Percentiles rank a stretch among this genome's conserved stretches.
Conservation (phyloP, 306 rosid genomes). For the Macrotyloma uniflorum region DNA sequence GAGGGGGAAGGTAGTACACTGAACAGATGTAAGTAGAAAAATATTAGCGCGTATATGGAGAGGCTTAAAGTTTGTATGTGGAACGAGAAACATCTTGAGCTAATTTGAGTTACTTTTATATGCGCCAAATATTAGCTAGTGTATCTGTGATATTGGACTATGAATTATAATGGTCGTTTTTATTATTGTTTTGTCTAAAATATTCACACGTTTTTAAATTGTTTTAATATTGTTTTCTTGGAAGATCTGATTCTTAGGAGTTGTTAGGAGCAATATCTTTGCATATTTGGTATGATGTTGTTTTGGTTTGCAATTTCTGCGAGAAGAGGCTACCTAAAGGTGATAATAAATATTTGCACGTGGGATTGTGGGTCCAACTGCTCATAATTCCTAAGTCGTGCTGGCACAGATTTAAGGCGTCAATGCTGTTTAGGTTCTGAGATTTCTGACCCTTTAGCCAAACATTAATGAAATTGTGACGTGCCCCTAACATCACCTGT, state of each 20-base stretch:
- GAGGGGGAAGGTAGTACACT: too few relatives aligned
- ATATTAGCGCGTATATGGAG: background rate
- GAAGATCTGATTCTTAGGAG: too few relatives aligned
- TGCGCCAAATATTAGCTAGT: too few relatives aligned
- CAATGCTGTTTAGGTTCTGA: conserved; percentile 10
- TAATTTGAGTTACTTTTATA: too few relatives aligned
- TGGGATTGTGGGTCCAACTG: conserved; percentile 18
- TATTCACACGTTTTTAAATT: too few relatives aligned
- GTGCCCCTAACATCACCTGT: conserved; percentile 13
- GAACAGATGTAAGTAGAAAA: background rate
- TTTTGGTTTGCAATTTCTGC: background rate
- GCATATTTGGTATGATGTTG: background rate
- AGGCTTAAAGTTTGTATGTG: background rate
- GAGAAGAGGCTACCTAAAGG: background rate
- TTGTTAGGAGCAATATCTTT: too few relatives aligned
- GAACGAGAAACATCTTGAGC: background rate
- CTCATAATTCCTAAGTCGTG: background rate
- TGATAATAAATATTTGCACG: background rate
- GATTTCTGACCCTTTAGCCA: background rate
- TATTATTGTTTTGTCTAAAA: too few relatives aligned
- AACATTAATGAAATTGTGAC: conserved; percentile 19
- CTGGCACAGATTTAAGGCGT: conserved; percentile 21
- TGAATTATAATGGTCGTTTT: too few relatives aligned
- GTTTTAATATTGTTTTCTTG: too few relatives aligned
- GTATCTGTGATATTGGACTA: too few relatives aligned